These are phyloP conservation scores for Monosporozyma servazzii DNA, from an alignment of 805 yeast genomes.

Conservation along the genomic window DNA sequence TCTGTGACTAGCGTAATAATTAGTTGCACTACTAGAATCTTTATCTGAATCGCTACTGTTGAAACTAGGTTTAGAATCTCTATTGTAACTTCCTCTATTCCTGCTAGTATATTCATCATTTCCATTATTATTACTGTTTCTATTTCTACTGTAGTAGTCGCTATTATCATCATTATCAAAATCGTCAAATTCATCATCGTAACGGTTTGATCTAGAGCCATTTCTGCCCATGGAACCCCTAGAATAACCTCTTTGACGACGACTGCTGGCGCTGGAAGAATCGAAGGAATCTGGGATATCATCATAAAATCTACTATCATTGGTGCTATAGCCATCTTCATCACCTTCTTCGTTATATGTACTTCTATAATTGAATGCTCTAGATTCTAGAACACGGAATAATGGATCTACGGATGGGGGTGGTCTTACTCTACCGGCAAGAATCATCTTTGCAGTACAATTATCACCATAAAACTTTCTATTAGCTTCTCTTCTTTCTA, in stretches of 20 bases:
- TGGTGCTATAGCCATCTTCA: slow-evolving; percentile 53
- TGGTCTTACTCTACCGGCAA: slow-evolving; percentile 81
- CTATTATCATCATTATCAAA: slow-evolving; percentile 20
- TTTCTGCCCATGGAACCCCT: slow-evolving; percentile 7
- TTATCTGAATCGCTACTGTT: slow-evolving; percentile 10
- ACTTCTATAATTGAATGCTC: slow-evolving; percentile 59
- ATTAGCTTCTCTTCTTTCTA: slow-evolving; percentile 97
- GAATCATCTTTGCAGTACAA: slow-evolving; percentile 79
- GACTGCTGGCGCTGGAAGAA: slow-evolving; percentile 29
- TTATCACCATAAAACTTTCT: slow-evolving; percentile 85
- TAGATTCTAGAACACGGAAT: slow-evolving; percentile 74
- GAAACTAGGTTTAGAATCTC: slow-evolving; percentile 7
- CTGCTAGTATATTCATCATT: slow-evolving; percentile 1
- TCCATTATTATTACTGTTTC: slow-evolving; percentile 15
- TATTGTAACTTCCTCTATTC: slow-evolving; percentile 5
- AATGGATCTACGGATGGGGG: slow-evolving; percentile 87
- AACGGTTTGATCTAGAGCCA: slow-evolving; percentile 10
- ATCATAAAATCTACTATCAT: slow-evolving; percentile 54
- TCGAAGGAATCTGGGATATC: slow-evolving; percentile 41
- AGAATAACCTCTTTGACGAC: slow-evolving; percentile 20
- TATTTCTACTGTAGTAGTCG: slow-evolving; percentile 12
- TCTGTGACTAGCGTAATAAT: slow-evolving; percentile 30
- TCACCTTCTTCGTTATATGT: slow-evolving; percentile 49
- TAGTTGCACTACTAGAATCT: slow-evolving; percentile 35
- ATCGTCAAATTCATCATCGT: slow-evolving; percentile 20